Percentiles rank a stretch among this genome's conserved stretches.
These are phyloP conservation scores for Cladosporium sp. DNA, from an alignment of 2,329 filamentous ascomycete species.

Conservation along the genomic window DNA sequence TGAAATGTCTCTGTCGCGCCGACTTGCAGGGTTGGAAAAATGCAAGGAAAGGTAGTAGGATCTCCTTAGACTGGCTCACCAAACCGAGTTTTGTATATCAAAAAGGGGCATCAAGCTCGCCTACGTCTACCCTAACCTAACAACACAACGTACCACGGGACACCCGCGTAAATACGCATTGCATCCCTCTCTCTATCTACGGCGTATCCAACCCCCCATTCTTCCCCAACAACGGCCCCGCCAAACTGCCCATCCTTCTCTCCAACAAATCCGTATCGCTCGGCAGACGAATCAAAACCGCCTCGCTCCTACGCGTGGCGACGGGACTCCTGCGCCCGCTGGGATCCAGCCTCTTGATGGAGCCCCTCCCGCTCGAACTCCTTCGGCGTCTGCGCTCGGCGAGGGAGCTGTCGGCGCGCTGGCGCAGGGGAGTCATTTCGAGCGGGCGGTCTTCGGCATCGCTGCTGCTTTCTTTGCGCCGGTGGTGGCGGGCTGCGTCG, in stretches of 20 bases:
- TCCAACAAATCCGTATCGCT: conserved; percentile 46
- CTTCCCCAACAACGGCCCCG: conserved; percentile 34
- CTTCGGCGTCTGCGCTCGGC: conserved; percentile 20
- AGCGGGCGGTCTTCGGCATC: conserved; percentile 76
- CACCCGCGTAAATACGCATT: background rate
- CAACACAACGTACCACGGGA: too few relatives aligned
- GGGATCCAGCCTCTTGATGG: conserved; percentile 22
- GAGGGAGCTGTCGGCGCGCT: conserved; percentile 1
- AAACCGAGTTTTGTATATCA: too few relatives aligned
- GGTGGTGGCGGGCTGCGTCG: conserved; percentile 6
- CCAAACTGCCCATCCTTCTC: conserved; percentile 45
- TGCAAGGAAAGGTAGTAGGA: too few relatives aligned
- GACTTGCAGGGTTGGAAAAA: too few relatives aligned
- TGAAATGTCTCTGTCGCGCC: too few relatives aligned
- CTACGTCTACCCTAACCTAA: too few relatives aligned
- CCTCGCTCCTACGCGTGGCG: conserved; percentile 28
- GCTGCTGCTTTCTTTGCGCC: conserved; percentile 49
- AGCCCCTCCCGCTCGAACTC: conserved; percentile 18
- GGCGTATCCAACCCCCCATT: conserved; percentile 7
- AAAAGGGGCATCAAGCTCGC: too few relatives aligned
- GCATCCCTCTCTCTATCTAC: background rate
- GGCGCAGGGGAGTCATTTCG: conserved; percentile 55
- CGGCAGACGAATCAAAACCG: conserved; percentile 40
- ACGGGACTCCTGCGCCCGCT: conserved; percentile 26
- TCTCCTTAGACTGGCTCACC: too few relatives aligned